These are phyloP conservation scores for Coemansia sp. DNA, from an alignment of 192 early-diverging fungal genomes.

Conservation along the genomic window DNA sequence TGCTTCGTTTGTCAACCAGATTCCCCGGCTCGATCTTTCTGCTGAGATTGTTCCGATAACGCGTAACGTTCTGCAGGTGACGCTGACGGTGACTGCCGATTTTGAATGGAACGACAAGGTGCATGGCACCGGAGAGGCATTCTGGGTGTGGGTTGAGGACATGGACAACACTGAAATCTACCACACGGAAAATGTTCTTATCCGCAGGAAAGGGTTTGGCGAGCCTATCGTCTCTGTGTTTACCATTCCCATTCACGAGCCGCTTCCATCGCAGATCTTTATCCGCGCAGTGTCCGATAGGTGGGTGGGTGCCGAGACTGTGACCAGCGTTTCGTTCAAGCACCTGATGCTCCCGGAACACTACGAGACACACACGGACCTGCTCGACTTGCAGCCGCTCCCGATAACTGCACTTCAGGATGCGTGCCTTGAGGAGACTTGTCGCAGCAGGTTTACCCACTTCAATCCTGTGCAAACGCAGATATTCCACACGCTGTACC, in stretches of 20 bases:
- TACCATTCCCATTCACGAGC: constrained; percentile 90
- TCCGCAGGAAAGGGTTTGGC: constrained; percentile 66
- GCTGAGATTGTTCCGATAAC: constrained; percentile 91
- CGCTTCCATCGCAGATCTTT: constrained; percentile 86
- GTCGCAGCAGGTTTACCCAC: constrained; percentile 78
- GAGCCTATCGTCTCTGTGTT: constrained; percentile 75
- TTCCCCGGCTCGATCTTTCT: constrained; percentile 79
- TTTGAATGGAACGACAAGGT: constrained; percentile 95
- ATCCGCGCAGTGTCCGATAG: constrained; percentile 92
- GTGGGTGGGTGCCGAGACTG: constrained; percentile 90
- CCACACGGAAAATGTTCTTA: constrained; percentile 87
- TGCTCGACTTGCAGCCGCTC: constrained; percentile 90
- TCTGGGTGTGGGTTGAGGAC: constrained; percentile 98
- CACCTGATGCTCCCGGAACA: constrained; percentile 87
- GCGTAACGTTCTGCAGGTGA: constrained; percentile 81
- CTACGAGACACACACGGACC: constrained; percentile 83
- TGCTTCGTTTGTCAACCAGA: constrained; percentile 72
- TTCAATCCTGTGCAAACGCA: constrained; percentile 99
- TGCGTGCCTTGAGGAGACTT: constrained; percentile 82
- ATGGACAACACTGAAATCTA: constrained; percentile 83
- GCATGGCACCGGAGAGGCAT: constrained; percentile 88
- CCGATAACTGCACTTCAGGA: constrained; percentile 83
- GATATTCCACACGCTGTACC: constrained; percentile 96
- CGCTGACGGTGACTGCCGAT: constrained; percentile 76
- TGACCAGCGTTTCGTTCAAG: constrained; percentile 85